Evolutionary conservation across 441 rosid species (phyloP), one percentile per base, ranked within the genome.

Genomic region (Croton setiger): DNA sequence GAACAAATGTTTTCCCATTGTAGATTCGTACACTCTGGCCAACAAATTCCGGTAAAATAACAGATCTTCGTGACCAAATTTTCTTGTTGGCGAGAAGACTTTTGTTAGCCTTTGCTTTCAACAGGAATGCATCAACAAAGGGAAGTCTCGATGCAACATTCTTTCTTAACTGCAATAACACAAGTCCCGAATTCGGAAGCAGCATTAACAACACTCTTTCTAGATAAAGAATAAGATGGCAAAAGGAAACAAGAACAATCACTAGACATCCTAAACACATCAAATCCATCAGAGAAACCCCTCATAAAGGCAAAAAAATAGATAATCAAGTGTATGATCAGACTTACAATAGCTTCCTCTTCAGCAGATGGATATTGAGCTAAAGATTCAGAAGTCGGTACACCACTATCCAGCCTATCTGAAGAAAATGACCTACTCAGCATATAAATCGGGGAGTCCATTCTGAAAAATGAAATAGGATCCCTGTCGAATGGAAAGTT

Each of bases 31-130:
- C 86, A 0, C 79, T 49, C 1, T 68, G 51, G 62, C 81, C 75
- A 53, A 85, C 73, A 68, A 81, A 87, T 78, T 87, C 89, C 6
- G 87, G 91, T 20, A 85, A 64, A 74, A 87, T 85, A 15, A 82
- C 72, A 23, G 91, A 85, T 63, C 89, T 73, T 8, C 89, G 71
- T 2, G 89, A 83, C 91, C 89, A 87, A 35, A 86, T 74, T 72
- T 83, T 87, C 81, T 33, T 81, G 79, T 73, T 85, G 35, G 79
- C 41, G 1, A 83, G 76, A 54, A 68, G 76, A 18, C 77, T 79
- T 31, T 65, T 80, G 66, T 76, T 80, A 74, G 75, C 73, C 72
- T 82, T 82, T 59, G 79, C 52, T 58, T 59, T 82, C 71, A 81
- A 70, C 71, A 87, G 59, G 78, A 83, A 85, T 3, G 86, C 87